Evolutionary conservation across 257 asterid species (phyloP).

Genomic region (Osmanthus fragrans): DNA sequence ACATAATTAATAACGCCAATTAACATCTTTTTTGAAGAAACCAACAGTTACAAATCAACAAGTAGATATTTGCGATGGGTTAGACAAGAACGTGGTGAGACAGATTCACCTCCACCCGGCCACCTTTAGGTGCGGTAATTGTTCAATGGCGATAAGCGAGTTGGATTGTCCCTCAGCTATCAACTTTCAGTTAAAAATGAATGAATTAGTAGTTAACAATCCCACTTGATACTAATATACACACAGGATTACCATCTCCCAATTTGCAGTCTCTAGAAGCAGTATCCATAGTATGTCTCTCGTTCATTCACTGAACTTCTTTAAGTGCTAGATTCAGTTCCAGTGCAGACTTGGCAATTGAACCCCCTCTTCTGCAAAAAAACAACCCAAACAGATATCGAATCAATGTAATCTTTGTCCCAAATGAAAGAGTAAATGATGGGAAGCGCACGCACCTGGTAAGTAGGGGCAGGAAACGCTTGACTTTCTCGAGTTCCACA

Average conservation of each 20-base stretch:
- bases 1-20: neutral
- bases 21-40: neutral
- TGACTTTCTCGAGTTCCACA: slow-evolving; percentile 91
- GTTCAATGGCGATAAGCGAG: neutral
- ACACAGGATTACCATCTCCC: neutral
- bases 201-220: slow-evolving; percentile 4
- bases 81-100: neutral
- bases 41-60: neutral
- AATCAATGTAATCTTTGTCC: neutral
- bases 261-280: slow-evolving; percentile 21
- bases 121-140: neutral
- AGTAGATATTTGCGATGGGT: neutral
- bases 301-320: slow-evolving; percentile 62
- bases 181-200: neutral
- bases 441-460: slow-evolving; percentile 52
- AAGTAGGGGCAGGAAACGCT: slow-evolving; percentile 62
- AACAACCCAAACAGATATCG: slow-evolving; percentile 18
- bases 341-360: slow-evolving; percentile 81
- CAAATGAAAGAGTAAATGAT: slow-evolving; percentile 14
- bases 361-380: slow-evolving; percentile 81
- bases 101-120: neutral
- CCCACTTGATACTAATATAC: neutral
- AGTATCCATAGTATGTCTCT: slow-evolving; percentile 13
- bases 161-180: neutral
- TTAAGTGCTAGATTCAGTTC: slow-evolving; percentile 85